phyloP scores from a whole-genome alignment of 352 stramenopile species.

The Paralagenidium karlingii region DNA sequence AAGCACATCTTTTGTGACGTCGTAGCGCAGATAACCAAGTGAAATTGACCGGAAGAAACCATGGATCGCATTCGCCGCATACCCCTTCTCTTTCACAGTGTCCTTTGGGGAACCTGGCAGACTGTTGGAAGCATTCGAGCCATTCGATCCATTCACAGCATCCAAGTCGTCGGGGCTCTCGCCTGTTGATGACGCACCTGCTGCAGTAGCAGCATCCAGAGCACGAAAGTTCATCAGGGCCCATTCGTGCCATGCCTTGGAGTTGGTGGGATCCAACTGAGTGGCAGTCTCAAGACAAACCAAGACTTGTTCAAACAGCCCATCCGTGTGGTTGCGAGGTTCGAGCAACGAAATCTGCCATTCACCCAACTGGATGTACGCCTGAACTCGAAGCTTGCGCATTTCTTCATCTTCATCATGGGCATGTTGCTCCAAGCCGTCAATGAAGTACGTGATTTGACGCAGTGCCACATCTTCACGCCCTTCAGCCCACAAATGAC shows the following conservation, averaged over 20 bases:
- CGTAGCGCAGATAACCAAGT: slow-evolving; percentile 91
- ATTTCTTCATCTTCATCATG: slow-evolving; percentile 52
- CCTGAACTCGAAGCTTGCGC: slow-evolving; percentile 62
- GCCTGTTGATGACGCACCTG: too few species aligned
- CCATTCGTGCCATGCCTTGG: slow-evolving; percentile 98
- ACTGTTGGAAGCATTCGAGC: neutral
- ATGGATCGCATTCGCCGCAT: slow-evolving; percentile 90
- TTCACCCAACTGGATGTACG: slow-evolving; percentile 77
- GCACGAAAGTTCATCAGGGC: slow-evolving; percentile 95
- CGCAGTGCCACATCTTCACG: slow-evolving; percentile 71
- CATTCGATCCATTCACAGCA: neutral
- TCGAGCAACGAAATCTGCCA: slow-evolving; percentile 75
- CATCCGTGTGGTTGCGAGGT: slow-evolving; percentile 53
- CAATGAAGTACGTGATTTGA: slow-evolving; percentile 78
- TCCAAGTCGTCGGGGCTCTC: too few species aligned
- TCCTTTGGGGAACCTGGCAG: neutral
- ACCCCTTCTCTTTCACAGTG: slow-evolving; percentile 49
- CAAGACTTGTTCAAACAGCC: slow-evolving; percentile 65
- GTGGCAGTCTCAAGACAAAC: slow-evolving; percentile 73
- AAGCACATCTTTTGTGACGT: slow-evolving; percentile 95
- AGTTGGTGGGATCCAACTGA: slow-evolving; percentile 81
- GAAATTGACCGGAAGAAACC: slow-evolving; percentile 97
- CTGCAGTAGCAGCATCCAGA: slow-evolving; percentile 30
- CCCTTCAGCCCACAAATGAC: slow-evolving; percentile 72
- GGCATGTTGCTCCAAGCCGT: slow-evolving; percentile 54